Evolutionary conservation across 2,329 filamentous ascomycete species (phyloP), one percentile per base, ranked within the genome.

Genomic region (Furcasterigmium sp.): DNA sequence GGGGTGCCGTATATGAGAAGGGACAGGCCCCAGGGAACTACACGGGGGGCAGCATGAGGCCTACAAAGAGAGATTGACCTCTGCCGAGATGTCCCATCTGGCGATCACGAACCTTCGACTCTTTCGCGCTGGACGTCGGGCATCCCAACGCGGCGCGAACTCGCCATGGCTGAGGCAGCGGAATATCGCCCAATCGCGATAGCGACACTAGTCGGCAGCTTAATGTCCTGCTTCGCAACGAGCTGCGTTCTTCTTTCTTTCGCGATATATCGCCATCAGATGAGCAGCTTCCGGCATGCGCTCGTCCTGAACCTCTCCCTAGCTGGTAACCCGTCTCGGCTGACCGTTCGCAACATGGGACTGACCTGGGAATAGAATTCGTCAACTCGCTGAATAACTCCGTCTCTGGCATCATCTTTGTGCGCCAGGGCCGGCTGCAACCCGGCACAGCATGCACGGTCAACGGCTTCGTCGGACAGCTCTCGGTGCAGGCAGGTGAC

Each of bases 381-480:
- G 59, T 68, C 36, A 71, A 72, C 49, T 61, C 61, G 35, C 47
- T 63, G 13, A 68, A 68, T 53, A 70, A 71, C 50, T 59, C 61
- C 4, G 52, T 68, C 13, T 70, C 68, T 1, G 68, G 68, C 17
- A 53, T 62, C 18, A 53, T 62, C 35, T 59, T 61, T 13, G 50
- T 67, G 5, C 52, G 37, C 17, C 9, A 58, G 23, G 47, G 47
- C 1, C 49, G 58, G 11, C 50, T 66, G 14, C 34, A 44, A 7
- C 45, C 56, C 8, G 60, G 63, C 11, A 13, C 52, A 1, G 60
- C 59, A 3, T 73, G 69, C 48, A 57, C 56, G 8, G 43, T 63
- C 15, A 73, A 72, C 49, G 70, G 68, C 28, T 69, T 64, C 54
- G 47, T 70, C 29, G 67, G 67, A 19, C 70, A 73, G 42, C 56